Percentiles rank a stretch among this genome's conserved stretches.
Conservation (phyloP, 1,284 basidiomycete species). For the Rhodotorula sp. region DNA sequence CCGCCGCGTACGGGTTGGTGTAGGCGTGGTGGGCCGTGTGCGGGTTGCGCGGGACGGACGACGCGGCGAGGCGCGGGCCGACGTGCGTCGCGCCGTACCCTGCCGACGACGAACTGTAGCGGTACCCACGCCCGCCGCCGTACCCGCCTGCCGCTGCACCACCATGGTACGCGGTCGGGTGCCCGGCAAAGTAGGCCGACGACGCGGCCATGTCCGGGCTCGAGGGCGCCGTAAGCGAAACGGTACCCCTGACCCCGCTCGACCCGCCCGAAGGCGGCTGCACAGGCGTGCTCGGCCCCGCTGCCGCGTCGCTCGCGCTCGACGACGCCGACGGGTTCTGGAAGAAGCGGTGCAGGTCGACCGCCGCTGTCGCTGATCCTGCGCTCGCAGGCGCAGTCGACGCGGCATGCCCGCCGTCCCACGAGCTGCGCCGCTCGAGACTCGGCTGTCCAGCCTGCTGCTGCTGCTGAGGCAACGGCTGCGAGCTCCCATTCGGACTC, state of each 20-base stretch:
- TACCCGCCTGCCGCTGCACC: not conserved
- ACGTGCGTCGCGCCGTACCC: slow-evolving; percentile 1
- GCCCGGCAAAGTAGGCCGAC: slow-evolving; percentile 24
- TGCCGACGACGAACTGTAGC: slow-evolving; percentile 14
- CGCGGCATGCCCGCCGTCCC: not conserved
- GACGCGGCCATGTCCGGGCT: slow-evolving; percentile 35
- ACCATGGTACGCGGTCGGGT: not conserved
- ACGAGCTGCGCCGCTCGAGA: not conserved
- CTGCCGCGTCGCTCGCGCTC: slow-evolving; percentile 20
- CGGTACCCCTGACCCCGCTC: slow-evolving; percentile 11
- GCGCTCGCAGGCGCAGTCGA: not conserved
- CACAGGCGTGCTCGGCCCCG: not conserved
- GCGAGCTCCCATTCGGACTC: not conserved
- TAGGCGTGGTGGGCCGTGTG: slow-evolving; percentile 19
- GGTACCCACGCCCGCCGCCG: slow-evolving; percentile 11
- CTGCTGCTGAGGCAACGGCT: not conserved
- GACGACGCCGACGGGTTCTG: slow-evolving; percentile 32
- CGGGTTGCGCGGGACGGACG: slow-evolving; percentile 24
- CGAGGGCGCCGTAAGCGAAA: slow-evolving; percentile 35
- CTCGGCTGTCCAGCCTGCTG: not conserved
- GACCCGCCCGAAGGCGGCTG: not conserved
- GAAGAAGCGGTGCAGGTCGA: slow-evolving; percentile 43
- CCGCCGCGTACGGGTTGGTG: slow-evolving; percentile 18
- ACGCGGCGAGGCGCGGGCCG: slow-evolving; percentile 13
- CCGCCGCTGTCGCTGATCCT: not conserved